phyloP scores from a whole-genome alignment of 345 rosid genomes.

The Aquilaria sinensis region DNA sequence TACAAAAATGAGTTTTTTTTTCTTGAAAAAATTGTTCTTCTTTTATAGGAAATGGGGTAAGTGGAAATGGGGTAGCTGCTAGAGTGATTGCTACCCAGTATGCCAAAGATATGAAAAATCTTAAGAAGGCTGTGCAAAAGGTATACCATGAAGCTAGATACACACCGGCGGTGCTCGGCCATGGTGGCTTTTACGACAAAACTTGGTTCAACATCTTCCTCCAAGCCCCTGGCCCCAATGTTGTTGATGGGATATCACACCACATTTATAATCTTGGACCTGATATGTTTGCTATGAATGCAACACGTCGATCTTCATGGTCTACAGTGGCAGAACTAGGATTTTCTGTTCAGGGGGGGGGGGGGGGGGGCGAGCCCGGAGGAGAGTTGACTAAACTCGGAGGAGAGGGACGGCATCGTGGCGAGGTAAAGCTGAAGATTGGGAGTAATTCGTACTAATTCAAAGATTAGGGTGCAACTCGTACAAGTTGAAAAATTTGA shows the following conservation, averaged over 20 bases:
- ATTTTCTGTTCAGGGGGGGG: too few species aligned
- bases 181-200: slow-evolving; percentile 51
- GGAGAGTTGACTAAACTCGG: too few species aligned
- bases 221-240: slow-evolving; percentile 31
- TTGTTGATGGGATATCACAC: slow-evolving; percentile 46
- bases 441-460: too few species aligned
- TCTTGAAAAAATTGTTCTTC: neutral
- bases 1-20: too few species aligned
- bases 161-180: slow-evolving; percentile 46
- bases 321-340: too few species aligned
- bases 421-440: too few species aligned
- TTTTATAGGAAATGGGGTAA: slow-evolving; percentile 49
- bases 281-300: slow-evolving; percentile 19
- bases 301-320: neutral
- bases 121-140: slow-evolving; percentile 27
- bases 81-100: slow-evolving; percentile 30
- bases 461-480: too few species aligned
- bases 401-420: too few species aligned
- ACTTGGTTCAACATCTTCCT: slow-evolving; percentile 44
- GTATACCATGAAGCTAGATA: slow-evolving; percentile 22
- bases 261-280: slow-evolving; percentile 63
- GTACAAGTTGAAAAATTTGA: too few species aligned
- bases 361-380: too few species aligned
- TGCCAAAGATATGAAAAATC: slow-evolving; percentile 26
- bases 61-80: slow-evolving; percentile 42